Evolutionary conservation across 2,329 filamentous ascomycete genomes (phyloP), one percentile per base, ranked within the genome.

Genomic region (Trichoderma sp.): DNA sequence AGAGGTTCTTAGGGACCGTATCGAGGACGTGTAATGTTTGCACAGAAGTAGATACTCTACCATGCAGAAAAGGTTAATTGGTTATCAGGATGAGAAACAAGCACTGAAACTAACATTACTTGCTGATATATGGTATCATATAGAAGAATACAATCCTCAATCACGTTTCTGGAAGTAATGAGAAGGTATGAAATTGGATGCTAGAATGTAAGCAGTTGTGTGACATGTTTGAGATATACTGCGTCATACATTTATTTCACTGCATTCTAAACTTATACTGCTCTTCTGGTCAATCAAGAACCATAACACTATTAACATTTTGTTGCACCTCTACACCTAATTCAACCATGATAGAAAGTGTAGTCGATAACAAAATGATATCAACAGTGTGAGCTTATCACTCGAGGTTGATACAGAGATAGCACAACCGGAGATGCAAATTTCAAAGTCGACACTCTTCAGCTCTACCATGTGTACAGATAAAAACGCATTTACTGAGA

Each of bases 381-480:
- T 16, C 11, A 8, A 1, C 21, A 27, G 31, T 43, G 19, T 4
- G 24, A 13, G 61, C 33, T 64, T 64, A 64, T 64, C 61, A 19
- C 24, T 31, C 7, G 40, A 21, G 40, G 16, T 56, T 43, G 24
- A n/a, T 56, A 55, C 16, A 40, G 7, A 64, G 24, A 21, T 11
- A 43, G 21, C 43, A 8, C 16, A 56, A 43, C 61, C 61, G 61
- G 61, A 64, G 61, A 64, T 64, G 61, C 47, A 64, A 64, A 64
- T 33, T 56, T 43, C 52, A 43, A 19, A 56, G 33, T 56, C 21
- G 10, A 33, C 5, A 5, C 2, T 27, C 11, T 3, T 19, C 16
- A 16, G 4, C 16, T 16, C 21, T 19, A 27, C 13, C 2, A 16
- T 10, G 35, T 11, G 31, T 24, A 40, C 11, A 31, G 33, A 55